Base-by-base conservation (phyloP, 495 filamentous ascomycete species). In the Penicillium simplicissimum region DNA sequence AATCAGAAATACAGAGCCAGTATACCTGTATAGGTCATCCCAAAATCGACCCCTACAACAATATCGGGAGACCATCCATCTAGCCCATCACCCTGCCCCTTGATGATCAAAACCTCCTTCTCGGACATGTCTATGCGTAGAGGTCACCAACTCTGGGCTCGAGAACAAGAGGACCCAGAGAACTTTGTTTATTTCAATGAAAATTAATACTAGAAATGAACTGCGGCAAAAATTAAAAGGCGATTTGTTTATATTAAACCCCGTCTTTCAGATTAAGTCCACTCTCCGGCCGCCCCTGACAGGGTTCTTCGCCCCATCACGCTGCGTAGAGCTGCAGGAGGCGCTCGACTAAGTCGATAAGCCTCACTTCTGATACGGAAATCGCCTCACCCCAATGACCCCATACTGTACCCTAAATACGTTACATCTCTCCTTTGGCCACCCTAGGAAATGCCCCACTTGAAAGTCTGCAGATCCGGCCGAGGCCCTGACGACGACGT, bases 11-110 rank as follows among this genome's bases (percentile, higher is more conserved):
- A 52, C 23, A 17, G 17, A 55, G 42, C 10, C 37, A 11, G n/a
- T 72, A 57, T 75, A 82, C 83, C 83, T 56, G 84, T 85, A 57
- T 78, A 87, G 25, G 86, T 88, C 73, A 86, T 87, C 2, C 85
- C 86, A 58, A 88, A 75, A 62, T 88, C 86, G 52, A 88, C 72
- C 15, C 83, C 83, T 28, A 88, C 78, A 13, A 86, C 67, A 61
- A 87, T 81, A 63, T 87, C 84, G 19, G 84, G 81, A 19, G 15
- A 54, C 61, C 62, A 65, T 53, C 31, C 52, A 42, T 53, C 60
- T 31, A 23, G 37, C 43, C 34, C 33, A 38, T 60, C 52, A 25
- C 35, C 42, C 42, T 59, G 5, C 6, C 31, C 19, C 19, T 55
- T 38, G 11, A 47, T 31, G n/a, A 57, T 15, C 14, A 71, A 40